phyloP scores from a whole-genome alignment of 2,329 filamentous ascomycete species.

The Coniochaeta prunicola region DNA sequence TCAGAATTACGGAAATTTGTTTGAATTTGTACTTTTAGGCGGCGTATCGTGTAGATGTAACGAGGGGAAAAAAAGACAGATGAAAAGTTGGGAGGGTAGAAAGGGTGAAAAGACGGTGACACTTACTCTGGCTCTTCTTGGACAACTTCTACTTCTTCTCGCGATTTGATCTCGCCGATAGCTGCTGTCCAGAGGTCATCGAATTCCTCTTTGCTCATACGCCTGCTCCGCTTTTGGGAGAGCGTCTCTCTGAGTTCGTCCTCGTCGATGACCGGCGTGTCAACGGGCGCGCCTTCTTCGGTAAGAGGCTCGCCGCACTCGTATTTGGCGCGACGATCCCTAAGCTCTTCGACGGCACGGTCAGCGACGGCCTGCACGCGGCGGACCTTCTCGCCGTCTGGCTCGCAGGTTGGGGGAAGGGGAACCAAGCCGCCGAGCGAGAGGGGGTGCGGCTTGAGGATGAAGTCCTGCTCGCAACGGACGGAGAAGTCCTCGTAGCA shows the following conservation, averaged over 20 bases:
- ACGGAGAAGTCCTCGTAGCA: slow-evolving; percentile 75
- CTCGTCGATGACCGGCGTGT: slow-evolving; percentile 55
- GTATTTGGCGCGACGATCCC: slow-evolving; percentile 77
- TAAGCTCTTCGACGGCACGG: slow-evolving; percentile 77
- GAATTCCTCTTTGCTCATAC: slow-evolving; percentile 82
- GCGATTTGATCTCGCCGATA: slow-evolving; percentile 60
- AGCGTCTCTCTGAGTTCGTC: slow-evolving; percentile 72
- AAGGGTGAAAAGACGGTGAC: slow-evolving; percentile 6
- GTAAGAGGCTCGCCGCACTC: slow-evolving; percentile 74
- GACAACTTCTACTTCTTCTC: slow-evolving; percentile 52
- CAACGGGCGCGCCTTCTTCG: slow-evolving; percentile 50
- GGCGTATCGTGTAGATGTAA: not conserved
- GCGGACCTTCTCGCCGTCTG: slow-evolving; percentile 86
- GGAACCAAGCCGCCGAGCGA: slow-evolving; percentile 75
- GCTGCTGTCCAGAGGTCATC: slow-evolving; percentile 78
- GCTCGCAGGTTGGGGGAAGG: slow-evolving; percentile 84
- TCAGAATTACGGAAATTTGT: slow-evolving; percentile 22
- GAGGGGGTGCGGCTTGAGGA: slow-evolving; percentile 77
- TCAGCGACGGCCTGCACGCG: slow-evolving; percentile 84
- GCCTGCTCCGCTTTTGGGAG: slow-evolving; percentile 68
- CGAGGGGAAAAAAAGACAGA: not conserved
- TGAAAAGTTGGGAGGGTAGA: slow-evolving; percentile 8
- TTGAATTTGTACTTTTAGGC: no score
- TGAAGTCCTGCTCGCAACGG: slow-evolving; percentile 78
- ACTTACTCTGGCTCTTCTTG: slow-evolving; percentile 45